Percentiles rank a stretch among this genome's conserved stretches.
Conservation (phyloP, 441 rosid species). For the Bocquillonia castaneifolia region DNA sequence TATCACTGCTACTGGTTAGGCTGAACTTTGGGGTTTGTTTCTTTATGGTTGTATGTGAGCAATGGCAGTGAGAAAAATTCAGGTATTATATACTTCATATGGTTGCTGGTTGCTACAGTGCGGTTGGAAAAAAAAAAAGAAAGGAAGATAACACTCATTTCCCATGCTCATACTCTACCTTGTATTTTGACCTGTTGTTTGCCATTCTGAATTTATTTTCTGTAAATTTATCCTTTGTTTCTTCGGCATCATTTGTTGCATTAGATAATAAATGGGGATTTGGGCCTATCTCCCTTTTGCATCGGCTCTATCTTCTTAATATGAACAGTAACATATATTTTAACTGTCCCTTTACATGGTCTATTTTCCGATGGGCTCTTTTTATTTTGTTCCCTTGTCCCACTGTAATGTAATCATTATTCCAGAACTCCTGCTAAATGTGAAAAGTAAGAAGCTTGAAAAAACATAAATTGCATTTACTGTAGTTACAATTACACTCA, state of each 20-base stretch:
- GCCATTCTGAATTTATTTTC: neutral
- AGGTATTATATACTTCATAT: neutral
- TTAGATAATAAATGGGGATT: neutral
- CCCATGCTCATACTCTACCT: neutral
- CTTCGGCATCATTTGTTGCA: neutral
- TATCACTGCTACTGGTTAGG: neutral
- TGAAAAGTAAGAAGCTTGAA: neutral
- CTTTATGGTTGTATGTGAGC: neutral
- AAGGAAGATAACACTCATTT: neutral
- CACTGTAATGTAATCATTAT: neutral
- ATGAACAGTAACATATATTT: neutral
- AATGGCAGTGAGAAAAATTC: neutral
- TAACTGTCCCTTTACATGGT: neutral
- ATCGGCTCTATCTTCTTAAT: neutral
- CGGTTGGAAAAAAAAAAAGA: neutral
- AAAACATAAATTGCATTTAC: neutral
- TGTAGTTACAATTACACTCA: neutral
- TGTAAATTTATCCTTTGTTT: neutral
- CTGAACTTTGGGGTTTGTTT: neutral
- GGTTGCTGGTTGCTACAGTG: no score
- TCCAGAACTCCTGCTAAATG: neutral
- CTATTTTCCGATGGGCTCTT: neutral
- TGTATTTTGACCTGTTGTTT: neutral
- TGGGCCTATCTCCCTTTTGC: neutral
- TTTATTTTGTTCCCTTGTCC: neutral